Evolutionary conservation across 2,329 filamentous ascomycete genomes (phyloP), one percentile per base, ranked within the genome.

Genomic region (Cyclaneusma minus): DNA sequence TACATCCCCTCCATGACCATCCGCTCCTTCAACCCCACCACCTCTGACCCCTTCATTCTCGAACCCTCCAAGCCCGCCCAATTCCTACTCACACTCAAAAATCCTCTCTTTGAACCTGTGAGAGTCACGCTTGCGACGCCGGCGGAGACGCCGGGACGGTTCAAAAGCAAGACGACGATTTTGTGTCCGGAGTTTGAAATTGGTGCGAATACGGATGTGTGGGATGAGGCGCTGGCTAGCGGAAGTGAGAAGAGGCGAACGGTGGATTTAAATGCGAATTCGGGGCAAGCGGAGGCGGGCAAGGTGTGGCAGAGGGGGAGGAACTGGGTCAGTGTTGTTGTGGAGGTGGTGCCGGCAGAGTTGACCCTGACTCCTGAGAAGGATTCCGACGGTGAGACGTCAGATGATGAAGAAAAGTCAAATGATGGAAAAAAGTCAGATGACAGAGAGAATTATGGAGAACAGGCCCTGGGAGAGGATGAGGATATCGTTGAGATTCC

Each of bases 231-330:
- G 0, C 62, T 94, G 29, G 47, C 47, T 49, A 45, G 37, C 45
- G 43, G 45, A 54, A 42, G 40, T 47, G 47, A 41, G 56, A 54
- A 42, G 55, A 50, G 32, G 11, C 27, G 38, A 4, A 44, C 35
- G 12, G 42, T 38, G 1, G 45, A 47, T 24, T 36, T 35, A 7
- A 50, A 48, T 16, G 45, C 52, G 9, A 51, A 50, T 39, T 54
- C 41, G 45, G 56, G 45, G 22, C 72, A 70, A 44, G 69, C 80
- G 10, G 84, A 92, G 50, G 81, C 81, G 0, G 89, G 87, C 27
- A 95, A 95, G 53, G 74, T 95, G n/a, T 98, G 83, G 80, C 85
- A 94, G 36, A 69, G 76, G 28, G 87, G 85, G 0, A 64, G 85
- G 18, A 98, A 95, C 49, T 94, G 85, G 81, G 89, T 89, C 10